phyloP scores from a whole-genome alignment of 176 grass and related monocot species.

The Carex cristatella region DNA sequence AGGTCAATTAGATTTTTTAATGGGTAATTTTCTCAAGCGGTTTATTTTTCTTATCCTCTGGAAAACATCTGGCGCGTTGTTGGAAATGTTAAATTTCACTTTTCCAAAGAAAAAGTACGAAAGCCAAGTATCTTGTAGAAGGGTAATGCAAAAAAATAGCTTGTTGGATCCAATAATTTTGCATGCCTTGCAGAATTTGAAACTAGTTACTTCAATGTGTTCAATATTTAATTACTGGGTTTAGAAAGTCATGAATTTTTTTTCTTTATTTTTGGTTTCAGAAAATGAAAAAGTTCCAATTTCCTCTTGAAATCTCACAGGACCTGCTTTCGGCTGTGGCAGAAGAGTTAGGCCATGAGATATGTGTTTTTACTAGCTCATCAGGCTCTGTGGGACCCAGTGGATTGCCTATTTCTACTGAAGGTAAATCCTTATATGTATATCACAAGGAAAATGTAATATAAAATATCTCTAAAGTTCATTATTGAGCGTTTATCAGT shows the following conservation, averaged over 20 bases:
- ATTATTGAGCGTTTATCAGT: neutral
- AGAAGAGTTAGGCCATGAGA: slow-evolving; percentile 61
- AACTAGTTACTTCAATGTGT: neutral
- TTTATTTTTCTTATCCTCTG: neutral
- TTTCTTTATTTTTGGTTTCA: slow-evolving; percentile 12
- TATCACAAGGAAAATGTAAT: neutral
- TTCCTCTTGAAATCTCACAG: slow-evolving; percentile 45
- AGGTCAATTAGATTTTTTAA: slow-evolving; percentile 8
- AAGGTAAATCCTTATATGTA: slow-evolving; percentile 36
- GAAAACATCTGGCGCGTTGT: neutral
- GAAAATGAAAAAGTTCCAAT: slow-evolving; percentile 20
- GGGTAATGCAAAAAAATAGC: slow-evolving; percentile 7
- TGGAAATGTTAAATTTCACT: neutral
- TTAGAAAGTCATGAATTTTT: slow-evolving; percentile 10
- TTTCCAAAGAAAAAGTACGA: neutral
- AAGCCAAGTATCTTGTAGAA: slow-evolving; percentile 2
- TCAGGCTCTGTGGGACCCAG: slow-evolving; percentile 25
- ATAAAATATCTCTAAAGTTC: neutral
- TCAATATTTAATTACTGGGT: neutral
- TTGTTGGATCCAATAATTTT: neutral
- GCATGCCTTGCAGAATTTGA: neutral
- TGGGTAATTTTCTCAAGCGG: slow-evolving; percentile 7
- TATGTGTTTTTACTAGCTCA: slow-evolving; percentile 65
- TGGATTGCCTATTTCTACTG: slow-evolving; percentile 42
- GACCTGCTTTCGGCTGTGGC: slow-evolving; percentile 51